Percentiles rank a stretch among this genome's conserved stretches.
These are phyloP conservation scores for Tolypocladium ophioglossoides DNA, from an alignment of 2,329 filamentous ascomycete genomes.

Conservation along the genomic window DNA sequence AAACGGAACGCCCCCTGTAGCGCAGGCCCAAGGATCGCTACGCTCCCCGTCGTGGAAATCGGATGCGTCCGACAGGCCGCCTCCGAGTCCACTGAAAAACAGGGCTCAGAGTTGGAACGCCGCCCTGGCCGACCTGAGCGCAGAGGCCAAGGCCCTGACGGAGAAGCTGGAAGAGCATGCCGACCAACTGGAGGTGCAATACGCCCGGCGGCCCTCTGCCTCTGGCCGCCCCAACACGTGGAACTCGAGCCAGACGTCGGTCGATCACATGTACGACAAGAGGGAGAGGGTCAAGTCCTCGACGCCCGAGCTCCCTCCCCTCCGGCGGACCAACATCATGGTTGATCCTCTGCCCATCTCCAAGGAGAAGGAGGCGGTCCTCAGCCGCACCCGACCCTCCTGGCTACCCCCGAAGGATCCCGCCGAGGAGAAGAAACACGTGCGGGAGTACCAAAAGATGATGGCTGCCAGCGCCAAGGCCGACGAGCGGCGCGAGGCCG, in stretches of 20 bases:
- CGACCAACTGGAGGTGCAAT: slow-evolving; percentile 41
- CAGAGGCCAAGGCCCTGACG: slow-evolving; percentile 64
- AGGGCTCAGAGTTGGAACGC: slow-evolving; percentile 67
- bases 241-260: slow-evolving; percentile 22
- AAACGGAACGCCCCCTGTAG: slow-evolving; percentile 53
- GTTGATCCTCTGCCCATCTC: slow-evolving; percentile 77
- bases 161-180: slow-evolving; percentile 74
- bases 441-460: slow-evolving; percentile 80
- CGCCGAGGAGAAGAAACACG: slow-evolving; percentile 79
- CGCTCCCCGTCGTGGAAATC: slow-evolving; percentile 45
- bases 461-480: slow-evolving; percentile 54
- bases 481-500: slow-evolving; percentile 47
- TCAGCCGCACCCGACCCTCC: slow-evolving; percentile 69
- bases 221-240: slow-evolving; percentile 29
- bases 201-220: slow-evolving; percentile 18
- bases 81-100: slow-evolving; percentile 33
- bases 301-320: slow-evolving; percentile 56
- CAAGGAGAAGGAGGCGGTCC: slow-evolving; percentile 76
- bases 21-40: slow-evolving; percentile 48
- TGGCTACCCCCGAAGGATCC: slow-evolving; percentile 84
- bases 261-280: slow-evolving; percentile 24
- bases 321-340: slow-evolving; percentile 67
- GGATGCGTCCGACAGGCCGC: slow-evolving; percentile 26
- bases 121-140: slow-evolving; percentile 56
- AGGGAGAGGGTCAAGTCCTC: slow-evolving; percentile 54